Evolutionary conservation across 2,329 filamentous ascomycete species (phyloP), one percentile per base, ranked within the genome.

Genomic region (Alternaria triticimaculans): DNA sequence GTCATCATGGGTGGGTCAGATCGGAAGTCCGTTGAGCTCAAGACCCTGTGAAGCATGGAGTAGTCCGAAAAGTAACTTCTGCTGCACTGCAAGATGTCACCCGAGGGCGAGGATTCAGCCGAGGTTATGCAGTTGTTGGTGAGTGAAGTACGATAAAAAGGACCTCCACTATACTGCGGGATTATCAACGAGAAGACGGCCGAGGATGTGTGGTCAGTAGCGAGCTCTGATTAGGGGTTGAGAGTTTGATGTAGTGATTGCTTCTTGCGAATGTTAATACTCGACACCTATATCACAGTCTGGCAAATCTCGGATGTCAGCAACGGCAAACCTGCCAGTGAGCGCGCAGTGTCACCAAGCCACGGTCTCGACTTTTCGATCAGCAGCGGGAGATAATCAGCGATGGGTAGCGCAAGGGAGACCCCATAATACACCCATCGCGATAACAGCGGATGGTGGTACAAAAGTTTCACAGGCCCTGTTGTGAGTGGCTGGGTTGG

Each of bases 291-390:
- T 46, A 56, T 25, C 11, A 33, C 4, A 46, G 54, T 45, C 3
- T 21, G 20, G 54, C 41, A 46, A 56, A 46, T 46, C 25, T 56
- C 41, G 55, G 51, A 49, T 25, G 37, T 51, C 44, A 53, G 25
- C 21, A 44, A 60, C 53, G 51, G 58, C 51, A 56, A 41, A 56
- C 20, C 23, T 30, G 51, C 51, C 20, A 15, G 18, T 23, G 48
- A 46, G 25, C 20, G 44, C 10, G 23, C 28, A 37, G 30, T 26
- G 44, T 54, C 26, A 28, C n/a, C 33, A 21, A 6, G n/a, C 23
- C 43, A 23, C 15, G 60, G 60, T 62, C 60, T 62, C 60, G 60
- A 62, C 46, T 56, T 57, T 41, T 48, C 6, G 60, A 58, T 58
- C 55, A 46, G 55, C 60, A 62, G 53, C 60, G 55, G 55, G 46